Evolutionary conservation across 352 stramenopile genomes (phyloP).

Genomic region (Aphanomyces cochlioides): DNA sequence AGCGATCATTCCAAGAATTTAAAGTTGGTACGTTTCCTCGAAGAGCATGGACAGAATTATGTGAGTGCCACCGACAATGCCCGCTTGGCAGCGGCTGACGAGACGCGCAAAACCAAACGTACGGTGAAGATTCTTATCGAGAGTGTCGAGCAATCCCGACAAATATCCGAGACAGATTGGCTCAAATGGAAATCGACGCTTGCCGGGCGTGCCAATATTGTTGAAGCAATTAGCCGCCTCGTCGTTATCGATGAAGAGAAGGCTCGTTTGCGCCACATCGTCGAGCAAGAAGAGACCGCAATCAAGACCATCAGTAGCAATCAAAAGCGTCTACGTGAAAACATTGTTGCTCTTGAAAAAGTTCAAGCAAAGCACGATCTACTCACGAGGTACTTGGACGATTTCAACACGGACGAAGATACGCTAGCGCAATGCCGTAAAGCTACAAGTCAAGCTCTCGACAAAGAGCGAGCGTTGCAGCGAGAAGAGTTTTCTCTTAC

Average conservation of each 20-base stretch:
- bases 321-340: slow-evolving; percentile 9
- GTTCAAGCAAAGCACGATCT: slow-evolving; percentile 14
- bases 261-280: neutral
- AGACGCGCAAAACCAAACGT: neutral
- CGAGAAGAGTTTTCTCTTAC: neutral
- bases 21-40: neutral
- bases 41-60: neutral
- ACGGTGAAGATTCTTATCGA: neutral
- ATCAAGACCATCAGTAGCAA: slow-evolving; percentile 8
- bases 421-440: neutral
- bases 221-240: neutral
- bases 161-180: neutral
- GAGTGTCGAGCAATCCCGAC: neutral
- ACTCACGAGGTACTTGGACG: slow-evolving; percentile 17
- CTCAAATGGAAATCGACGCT: neutral
- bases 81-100: neutral
- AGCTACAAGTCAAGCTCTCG: neutral
- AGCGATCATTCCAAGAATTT: slow-evolving; percentile 10
- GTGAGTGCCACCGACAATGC: neutral
- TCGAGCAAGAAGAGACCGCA: neutral
- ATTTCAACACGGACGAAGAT: slow-evolving; percentile 27
- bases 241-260: slow-evolving; percentile 1
- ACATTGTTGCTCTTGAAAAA: slow-evolving; percentile 27
- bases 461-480: neutral
- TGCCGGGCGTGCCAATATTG: neutral